Base-by-base conservation (phyloP, 768 basidiomycete genomes). In the Pleurotus ostreatus region DNA sequence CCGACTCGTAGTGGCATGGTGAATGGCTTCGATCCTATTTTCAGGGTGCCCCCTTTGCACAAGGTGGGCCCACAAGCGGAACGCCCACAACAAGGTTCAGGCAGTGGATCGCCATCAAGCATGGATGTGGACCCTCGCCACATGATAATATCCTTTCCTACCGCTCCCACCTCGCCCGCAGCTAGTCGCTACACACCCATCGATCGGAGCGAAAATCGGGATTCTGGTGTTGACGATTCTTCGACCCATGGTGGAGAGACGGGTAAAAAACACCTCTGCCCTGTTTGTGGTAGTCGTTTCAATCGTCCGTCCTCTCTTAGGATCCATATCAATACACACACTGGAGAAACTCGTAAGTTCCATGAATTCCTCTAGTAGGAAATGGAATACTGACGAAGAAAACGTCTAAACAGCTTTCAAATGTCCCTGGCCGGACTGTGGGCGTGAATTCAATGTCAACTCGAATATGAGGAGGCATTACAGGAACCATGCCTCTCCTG, bases 401-500 rank as follows among this genome's bases (percentile, higher is more conserved):
- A 22, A 9, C 52, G 26, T 59, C 59, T 39, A 9, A 59, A 43
- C 66, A 88, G 90, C 88, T 16, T 89, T 87, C 71, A 76, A 80
- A 41, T 92, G 89, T 62, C 86, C 87, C 3, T 87, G 75, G 75
- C 86, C 84, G 5, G 79, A 83, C 43, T 91, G 89, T 65, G 85
- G 85, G 39, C 79, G 87, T 34, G 81, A 86, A 57, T 92, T 92
- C 71, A 91, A 89, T 60, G 90, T 90, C 46, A 89, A 89, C 65
- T 89, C 87, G 0, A 92, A 92, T 67, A 92, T 91, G 89, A 79
- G 89, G 26, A 75, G 89, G 4, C 89, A 92, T 63, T 85, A 83
- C 65, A 76, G 88, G 45, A 90, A 88, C 66, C 88, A 91, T 51
- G 71, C 70, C 1, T 56, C 70, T 2, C 69, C 74, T 20, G 70